Evolutionary conservation across 2,329 filamentous ascomycete species (phyloP), one percentile per base, ranked within the genome.

Genomic region (Fusarium sp.): DNA sequence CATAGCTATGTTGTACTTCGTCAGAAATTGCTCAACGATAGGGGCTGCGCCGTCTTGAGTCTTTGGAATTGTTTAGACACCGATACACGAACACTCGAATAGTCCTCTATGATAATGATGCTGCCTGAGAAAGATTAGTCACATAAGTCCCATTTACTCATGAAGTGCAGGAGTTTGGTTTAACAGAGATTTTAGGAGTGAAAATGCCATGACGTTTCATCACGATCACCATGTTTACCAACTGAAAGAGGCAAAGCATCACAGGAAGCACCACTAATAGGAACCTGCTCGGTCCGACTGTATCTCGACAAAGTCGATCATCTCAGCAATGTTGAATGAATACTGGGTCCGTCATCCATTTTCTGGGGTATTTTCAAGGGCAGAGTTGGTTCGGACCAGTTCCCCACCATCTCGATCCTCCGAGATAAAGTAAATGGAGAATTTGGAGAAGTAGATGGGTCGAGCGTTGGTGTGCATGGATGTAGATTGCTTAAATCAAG

Each of bases 361-460:
- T 65, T 24, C 67, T 70, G 67, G 66, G 58, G 66, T 57, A 47
- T 70, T 70, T 70, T 48, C 31, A 48, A 52, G 49, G 41, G 28
- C 31, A n/a, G n/a, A 39, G 48, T 74, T 69, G 65, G 70, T 48
- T 65, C n/a, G 61, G 59, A 15, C 44, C 18, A 72, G 36, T 72
- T 45, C 67, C 58, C 47, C 61, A 70, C 51, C 58, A 66, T 62
- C n/a, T 60, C 17, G 68, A 74, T 33, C 65, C 28, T 49, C 39
- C 33, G 48, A 74, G 58, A 72, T 70, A 55, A 52, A 70, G 65
- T 58, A 52, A 36, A 28, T 69, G 65, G 65, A 69, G 65, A 69
- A 56, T 17, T 64, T 64, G 66, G 66, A 63, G 66, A 42, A 63
- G 41, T 13, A 48, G 45, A 56, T 59, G 74, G 73, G 59, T 72